Percentiles rank a stretch among this genome's conserved stretches.
Evolutionary conservation across 2,329 filamentous ascomycete genomes (phyloP).

Genomic region (Sporothrix variecibatus): DNA sequence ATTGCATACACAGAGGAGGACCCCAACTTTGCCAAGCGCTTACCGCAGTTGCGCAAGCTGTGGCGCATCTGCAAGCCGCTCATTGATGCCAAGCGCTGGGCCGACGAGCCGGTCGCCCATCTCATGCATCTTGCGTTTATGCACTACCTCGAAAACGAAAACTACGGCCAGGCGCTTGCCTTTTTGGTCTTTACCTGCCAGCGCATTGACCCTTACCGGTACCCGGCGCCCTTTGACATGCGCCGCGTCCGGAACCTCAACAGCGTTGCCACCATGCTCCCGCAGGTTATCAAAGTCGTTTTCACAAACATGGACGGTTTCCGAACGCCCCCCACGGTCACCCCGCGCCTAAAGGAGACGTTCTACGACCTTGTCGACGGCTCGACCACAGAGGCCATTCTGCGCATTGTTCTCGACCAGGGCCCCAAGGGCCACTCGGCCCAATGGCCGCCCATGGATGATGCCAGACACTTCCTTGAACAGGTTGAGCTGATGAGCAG

Average conservation of each 20-base stretch:
- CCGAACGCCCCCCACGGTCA: neutral
- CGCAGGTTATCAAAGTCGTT: slow-evolving; percentile 32
- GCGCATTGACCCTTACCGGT: slow-evolving; percentile 52
- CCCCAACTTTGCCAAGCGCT: slow-evolving; percentile 14
- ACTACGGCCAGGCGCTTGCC: slow-evolving; percentile 48
- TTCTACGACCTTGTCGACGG: slow-evolving; percentile 53
- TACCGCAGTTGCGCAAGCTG: slow-evolving; percentile 38
- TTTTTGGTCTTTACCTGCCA: slow-evolving; percentile 51
- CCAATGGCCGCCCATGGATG: slow-evolving; percentile 48
- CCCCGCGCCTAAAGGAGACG: neutral
- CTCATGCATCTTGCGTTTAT: slow-evolving; percentile 49
- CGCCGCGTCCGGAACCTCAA: slow-evolving; percentile 54
- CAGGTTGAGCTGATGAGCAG: slow-evolving; percentile 52
- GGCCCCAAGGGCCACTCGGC: slow-evolving; percentile 46
- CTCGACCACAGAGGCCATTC: slow-evolving; percentile 55
- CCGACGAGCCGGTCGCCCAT: slow-evolving; percentile 51
- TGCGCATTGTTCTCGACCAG: slow-evolving; percentile 50
- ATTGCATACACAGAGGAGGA: slow-evolving; percentile 18
- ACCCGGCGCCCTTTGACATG: slow-evolving; percentile 52
- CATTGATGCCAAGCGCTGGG: slow-evolving; percentile 45
- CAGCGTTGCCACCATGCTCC: slow-evolving; percentile 47
- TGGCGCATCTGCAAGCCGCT: slow-evolving; percentile 46
- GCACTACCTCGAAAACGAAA: slow-evolving; percentile 47
- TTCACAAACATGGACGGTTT: neutral
- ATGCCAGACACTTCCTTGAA: slow-evolving; percentile 50